Evolutionary conservation across 2,329 filamentous ascomycete species (phyloP), one percentile per base, ranked within the genome.

Genomic region (Fusarium stilboides): DNA sequence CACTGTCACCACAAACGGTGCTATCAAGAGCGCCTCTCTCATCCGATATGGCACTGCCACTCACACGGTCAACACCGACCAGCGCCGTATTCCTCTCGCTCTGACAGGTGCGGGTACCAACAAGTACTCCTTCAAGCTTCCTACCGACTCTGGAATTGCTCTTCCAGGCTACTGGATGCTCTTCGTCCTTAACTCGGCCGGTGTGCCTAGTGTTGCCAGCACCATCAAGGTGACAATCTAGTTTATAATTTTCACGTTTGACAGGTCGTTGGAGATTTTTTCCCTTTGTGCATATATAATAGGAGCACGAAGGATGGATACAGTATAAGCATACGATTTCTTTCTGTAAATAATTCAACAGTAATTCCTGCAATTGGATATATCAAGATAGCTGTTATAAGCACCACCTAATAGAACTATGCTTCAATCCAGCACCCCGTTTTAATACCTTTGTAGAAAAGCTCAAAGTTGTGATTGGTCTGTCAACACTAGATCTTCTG

Each of bases 131-230:
- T 60, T 71, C 45, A 55, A 55, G 19, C 49, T 71, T 7, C 69
- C 69, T 4, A 20, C 39, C 31, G 69, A 72, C 4, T 45, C 69
- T 3, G 69, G 69, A 5, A 55, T 71, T 22, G 69, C 69, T 14
- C 34, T 72, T 2, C 69, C 69, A 1, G 69, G 69, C 7, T 71
- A 72, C 51, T 71, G 69, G 69, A 71, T 71, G 69, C 40, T 71
- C 3, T 71, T 71, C 43, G 69, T 72, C 1, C 51, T 71, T 12
- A 72, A 70, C 52, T 26, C 44, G 14, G 57, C 28, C 9, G 69
- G 69, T 1, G 69, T 71, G 3, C 69, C 69, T 15, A 70, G 65
- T 9, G 65, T 71, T 54, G 69, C 69, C 4, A 45, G 53, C 10
- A 70, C 67, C 7, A 70, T 70, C 13, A 60, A 70, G 45, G 62